phyloP scores from a whole-genome alignment of 371 early-diverging fungal species.

The Cokeromyces recurvatus region DNA sequence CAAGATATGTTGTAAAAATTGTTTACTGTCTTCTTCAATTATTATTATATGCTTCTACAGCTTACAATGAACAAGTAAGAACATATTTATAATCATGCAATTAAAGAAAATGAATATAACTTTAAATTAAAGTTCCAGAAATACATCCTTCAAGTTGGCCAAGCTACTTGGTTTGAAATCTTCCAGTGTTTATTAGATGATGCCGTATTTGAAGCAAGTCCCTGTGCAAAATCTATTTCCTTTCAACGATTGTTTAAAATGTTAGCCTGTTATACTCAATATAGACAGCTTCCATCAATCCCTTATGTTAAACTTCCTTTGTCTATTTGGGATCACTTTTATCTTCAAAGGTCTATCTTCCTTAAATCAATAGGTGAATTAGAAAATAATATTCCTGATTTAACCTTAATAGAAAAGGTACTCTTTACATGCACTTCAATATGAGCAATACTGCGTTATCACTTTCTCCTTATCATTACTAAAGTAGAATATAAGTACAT shows the following conservation, averaged over 20 bases:
- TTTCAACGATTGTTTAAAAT: not conserved
- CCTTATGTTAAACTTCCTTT: not conserved
- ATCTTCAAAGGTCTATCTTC: slow-evolving; percentile 4
- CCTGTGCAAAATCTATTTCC: not conserved
- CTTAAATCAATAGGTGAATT: slow-evolving; percentile 5
- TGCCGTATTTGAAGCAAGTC: not conserved
- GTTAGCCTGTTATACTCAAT: slow-evolving; percentile 1
- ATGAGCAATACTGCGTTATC: too few species aligned
- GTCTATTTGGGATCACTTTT: slow-evolving; percentile 10
- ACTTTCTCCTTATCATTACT: too few species aligned
- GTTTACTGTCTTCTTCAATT: not conserved
- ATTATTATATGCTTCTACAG: not conserved
- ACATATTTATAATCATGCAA: not conserved
- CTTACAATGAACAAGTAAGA: not conserved
- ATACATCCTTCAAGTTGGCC: too few species aligned
- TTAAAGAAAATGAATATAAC: too few species aligned
- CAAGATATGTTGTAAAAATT: not conserved
- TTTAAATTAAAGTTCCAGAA: too few species aligned
- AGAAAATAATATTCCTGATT: too few species aligned
- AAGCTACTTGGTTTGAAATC: slow-evolving; percentile 7
- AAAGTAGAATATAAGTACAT: too few species aligned
- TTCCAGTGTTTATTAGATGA: slow-evolving; percentile 1
- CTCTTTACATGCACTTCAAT: too few species aligned
- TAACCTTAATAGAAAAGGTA: not conserved
- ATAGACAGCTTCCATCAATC: not conserved